Percentiles rank a stretch among this genome's conserved stretches.
phyloP scores from a whole-genome alignment of 768 basidiomycete species.

The Tulasnella sp. region DNA sequence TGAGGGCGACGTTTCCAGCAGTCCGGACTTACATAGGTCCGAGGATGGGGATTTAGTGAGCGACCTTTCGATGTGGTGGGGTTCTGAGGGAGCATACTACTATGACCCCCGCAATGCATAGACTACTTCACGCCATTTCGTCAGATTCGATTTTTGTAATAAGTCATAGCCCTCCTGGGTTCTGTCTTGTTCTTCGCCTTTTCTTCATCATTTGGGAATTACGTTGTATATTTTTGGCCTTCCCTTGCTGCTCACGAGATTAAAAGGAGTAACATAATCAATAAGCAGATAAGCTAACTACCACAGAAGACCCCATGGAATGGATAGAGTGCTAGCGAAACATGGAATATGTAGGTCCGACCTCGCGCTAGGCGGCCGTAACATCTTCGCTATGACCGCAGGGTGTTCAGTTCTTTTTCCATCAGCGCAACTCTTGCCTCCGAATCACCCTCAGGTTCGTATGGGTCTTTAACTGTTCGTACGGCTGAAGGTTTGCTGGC shows the following conservation, averaged over 20 bases:
- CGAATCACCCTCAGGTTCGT: background rate
- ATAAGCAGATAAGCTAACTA: constrained; percentile 1
- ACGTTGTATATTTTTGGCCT: background rate
- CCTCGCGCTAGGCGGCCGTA: background rate
- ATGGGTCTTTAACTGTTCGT: constrained; percentile 3
- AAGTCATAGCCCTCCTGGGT: background rate
- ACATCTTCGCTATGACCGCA: background rate
- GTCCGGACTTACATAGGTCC: background rate
- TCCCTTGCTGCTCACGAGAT: background rate
- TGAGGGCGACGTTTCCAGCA: background rate
- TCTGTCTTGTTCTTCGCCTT: background rate
- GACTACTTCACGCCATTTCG: background rate
- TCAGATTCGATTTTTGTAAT: background rate
- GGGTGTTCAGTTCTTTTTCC: constrained; percentile 19
- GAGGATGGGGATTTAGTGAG: background rate
- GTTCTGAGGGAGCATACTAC: constrained; percentile 2
- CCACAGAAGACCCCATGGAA: background rate
- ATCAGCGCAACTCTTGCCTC: constrained; percentile 18
- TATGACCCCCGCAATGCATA: background rate
- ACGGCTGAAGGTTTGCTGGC: background rate
- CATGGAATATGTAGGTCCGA: background rate
- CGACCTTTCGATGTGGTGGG: constrained; percentile 12
- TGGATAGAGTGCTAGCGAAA: constrained; percentile 2
- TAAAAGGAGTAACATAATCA: background rate
- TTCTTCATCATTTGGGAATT: background rate